Evolutionary conservation across 768 basidiomycete species (phyloP).

Genomic region (Wakefieldia striispora): DNA sequence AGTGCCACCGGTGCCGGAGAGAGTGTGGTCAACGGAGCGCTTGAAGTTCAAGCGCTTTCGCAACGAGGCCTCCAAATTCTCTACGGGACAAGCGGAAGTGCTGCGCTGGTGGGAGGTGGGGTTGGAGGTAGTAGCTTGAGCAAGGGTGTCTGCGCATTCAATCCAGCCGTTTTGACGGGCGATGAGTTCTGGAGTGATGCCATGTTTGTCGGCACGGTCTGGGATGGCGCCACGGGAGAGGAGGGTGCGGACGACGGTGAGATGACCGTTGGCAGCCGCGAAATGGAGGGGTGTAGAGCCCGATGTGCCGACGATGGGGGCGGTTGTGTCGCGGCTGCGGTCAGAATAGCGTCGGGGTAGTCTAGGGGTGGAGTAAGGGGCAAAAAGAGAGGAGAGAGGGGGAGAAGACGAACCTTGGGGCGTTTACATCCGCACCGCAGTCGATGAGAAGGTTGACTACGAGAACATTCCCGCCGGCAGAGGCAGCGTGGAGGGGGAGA

Average conservation of each 20-base stretch:
- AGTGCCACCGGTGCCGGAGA: slow-evolving; percentile 42
- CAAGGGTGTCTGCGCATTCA: slow-evolving; percentile 71
- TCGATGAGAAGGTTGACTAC: slow-evolving; percentile 90
- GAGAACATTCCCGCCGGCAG: slow-evolving; percentile 83
- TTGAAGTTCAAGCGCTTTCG: slow-evolving; percentile 66
- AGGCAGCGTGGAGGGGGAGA: slow-evolving; percentile 94
- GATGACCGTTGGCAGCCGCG: slow-evolving; percentile 93
- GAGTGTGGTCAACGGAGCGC: slow-evolving; percentile 73
- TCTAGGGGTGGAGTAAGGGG: slow-evolving; percentile 36
- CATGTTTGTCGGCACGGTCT: slow-evolving; percentile 85
- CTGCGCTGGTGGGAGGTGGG: slow-evolving; percentile 16
- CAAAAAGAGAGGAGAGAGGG: slow-evolving; percentile 3
- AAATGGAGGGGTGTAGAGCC: slow-evolving; percentile 96
- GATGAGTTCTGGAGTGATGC: slow-evolving; percentile 80
- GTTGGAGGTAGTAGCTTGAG: slow-evolving; percentile 53
- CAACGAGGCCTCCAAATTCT: slow-evolving; percentile 30
- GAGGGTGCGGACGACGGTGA: slow-evolving; percentile 70
- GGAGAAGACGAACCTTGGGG: slow-evolving; percentile 63
- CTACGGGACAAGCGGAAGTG: slow-evolving; percentile 23
- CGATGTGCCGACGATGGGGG: slow-evolving; percentile 75
- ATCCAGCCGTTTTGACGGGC: slow-evolving; percentile 79
- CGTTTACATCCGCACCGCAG: slow-evolving; percentile 96
- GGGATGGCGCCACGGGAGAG: slow-evolving; percentile 84
- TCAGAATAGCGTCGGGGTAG: slow-evolving; percentile 75
- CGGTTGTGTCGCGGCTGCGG: slow-evolving; percentile 59